A percentile compares a stretch with the other conserved stretches of the same genome.
phyloP scores from a whole-genome alignment of 2,329 filamentous ascomycete species.

The Exophiala mesophila region DNA sequence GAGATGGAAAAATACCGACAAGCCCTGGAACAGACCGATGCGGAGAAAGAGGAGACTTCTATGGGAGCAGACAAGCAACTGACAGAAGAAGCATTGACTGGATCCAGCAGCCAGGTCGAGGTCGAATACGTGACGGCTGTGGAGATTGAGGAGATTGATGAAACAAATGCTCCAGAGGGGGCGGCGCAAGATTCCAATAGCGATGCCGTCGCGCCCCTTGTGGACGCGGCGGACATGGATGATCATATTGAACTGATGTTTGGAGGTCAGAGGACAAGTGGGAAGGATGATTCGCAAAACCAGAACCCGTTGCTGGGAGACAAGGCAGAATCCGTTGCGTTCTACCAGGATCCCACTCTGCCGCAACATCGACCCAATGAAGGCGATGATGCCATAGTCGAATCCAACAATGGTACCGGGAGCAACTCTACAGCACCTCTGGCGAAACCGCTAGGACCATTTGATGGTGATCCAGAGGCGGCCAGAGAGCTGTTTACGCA shows the following conservation, averaged over 20 bases:
- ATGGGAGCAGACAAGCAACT: slow-evolving; percentile 25
- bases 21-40: slow-evolving; percentile 28
- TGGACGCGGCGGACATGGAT: slow-evolving; percentile 26
- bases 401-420: slow-evolving; percentile 30
- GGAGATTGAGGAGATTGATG: slow-evolving; percentile 19
- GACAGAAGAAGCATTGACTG: slow-evolving; percentile 34
- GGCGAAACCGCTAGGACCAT: slow-evolving; percentile 27
- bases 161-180: not conserved
- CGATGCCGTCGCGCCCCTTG: slow-evolving; percentile 19
- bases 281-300: not conserved
- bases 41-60: slow-evolving; percentile 28
- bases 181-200: slow-evolving; percentile 17
- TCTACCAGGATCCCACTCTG: slow-evolving; percentile 39
- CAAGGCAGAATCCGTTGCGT: not conserved
- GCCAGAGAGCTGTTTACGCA: slow-evolving; percentile 29
- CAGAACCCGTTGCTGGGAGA: no score
- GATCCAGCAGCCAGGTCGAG: slow-evolving; percentile 39
- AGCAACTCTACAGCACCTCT: slow-evolving; percentile 33
- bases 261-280: not conserved
- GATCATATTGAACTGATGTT: slow-evolving; percentile 18
- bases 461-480: slow-evolving; percentile 8
- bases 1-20: slow-evolving; percentile 36
- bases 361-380: slow-evolving; percentile 44
- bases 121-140: slow-evolving; percentile 32
- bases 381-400: slow-evolving; percentile 26